Evolutionary conservation across 495 filamentous ascomycete genomes (phyloP), one percentile per base, ranked within the genome.

Genomic region (Haplographium delicatum): DNA sequence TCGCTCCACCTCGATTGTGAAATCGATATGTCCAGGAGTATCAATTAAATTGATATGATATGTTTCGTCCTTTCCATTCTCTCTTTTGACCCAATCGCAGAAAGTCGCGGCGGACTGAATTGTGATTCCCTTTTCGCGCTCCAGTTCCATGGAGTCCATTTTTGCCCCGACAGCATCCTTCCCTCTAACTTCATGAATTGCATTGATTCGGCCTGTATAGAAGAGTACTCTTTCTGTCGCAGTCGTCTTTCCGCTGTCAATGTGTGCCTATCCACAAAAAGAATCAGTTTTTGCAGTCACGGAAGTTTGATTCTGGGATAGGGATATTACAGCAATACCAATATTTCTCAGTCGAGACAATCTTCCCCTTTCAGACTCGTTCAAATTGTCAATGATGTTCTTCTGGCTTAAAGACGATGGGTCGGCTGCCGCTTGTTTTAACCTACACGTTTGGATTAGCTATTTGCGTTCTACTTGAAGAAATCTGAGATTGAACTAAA

Each of bases 61-160:
- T 49, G 81, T 88, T 65, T 94, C 84, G 6, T 96, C 86, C 60
- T 85, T 74, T 30, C 86, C 81, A 57, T 88, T 68, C 54, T 82
- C 73, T 57, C 75, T 82, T 77, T 96, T 97, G 50, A 86, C 68
- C 94, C 94, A 99, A 70, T 99, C 90, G 70, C 90, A 95, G 67
- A 95, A 99, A 1, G 93, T 98, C 19, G 93, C 93, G 33, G 93
- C 93, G 46, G 90, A 96, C 71, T 98, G 91, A 56, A 98, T 98
- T 48, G 93, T 98, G 65, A 98, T 98, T 64, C 93, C 93, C 75
- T 96, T 93, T 64, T 98, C 93, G 64, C 93, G 78, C 68, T 99
- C 94, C 54, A 99, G 71, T 42, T 97, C 94, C 94, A 99, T 99
- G 7, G 90, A 96, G 75, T 99, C 94, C 94, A 99, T 99, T 72